These are phyloP conservation scores for Penicillium rolfsii DNA, from an alignment of 2,329 filamentous ascomycete genomes.

Conservation along the genomic window DNA sequence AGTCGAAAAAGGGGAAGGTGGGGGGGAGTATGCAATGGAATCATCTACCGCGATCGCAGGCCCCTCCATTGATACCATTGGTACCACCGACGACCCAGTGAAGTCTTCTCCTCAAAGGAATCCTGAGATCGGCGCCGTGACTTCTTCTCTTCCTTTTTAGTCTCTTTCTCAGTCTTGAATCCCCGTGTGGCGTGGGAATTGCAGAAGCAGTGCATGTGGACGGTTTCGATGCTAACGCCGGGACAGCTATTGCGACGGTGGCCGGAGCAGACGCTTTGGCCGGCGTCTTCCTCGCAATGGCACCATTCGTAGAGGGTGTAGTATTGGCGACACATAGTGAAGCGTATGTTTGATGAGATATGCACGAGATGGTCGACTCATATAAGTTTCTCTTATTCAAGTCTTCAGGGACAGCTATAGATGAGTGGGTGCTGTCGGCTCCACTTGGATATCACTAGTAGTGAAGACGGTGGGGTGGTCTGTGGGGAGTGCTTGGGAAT, in stretches of 20 bases:
- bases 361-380: not conserved
- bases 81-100: conserved; percentile 27
- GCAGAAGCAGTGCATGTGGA: conserved; percentile 47
- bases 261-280: conserved; percentile 36
- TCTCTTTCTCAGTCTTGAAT: conserved; percentile 39
- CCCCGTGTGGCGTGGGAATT: conserved; percentile 38
- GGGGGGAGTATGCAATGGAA: not conserved
- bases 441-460: not conserved
- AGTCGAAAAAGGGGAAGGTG: not conserved
- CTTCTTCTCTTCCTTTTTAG: conserved; percentile 31
- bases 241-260: conserved; percentile 35
- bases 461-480: not conserved
- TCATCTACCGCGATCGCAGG: conserved; percentile 28
- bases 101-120: conserved; percentile 32
- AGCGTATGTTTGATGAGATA: not conserved
- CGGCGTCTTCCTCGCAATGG: conserved; percentile 43
- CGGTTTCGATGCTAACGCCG: conserved; percentile 39
- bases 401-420: not conserved
- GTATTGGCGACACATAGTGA: conserved; percentile 43
- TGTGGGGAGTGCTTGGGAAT: not conserved
- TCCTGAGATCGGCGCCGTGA: conserved; percentile 27
- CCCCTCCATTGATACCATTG: conserved; percentile 39
- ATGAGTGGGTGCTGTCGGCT: not conserved
- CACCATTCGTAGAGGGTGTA: conserved; percentile 45
- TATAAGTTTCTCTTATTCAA: not conserved